These are phyloP conservation scores for Nemania diffusa DNA, from an alignment of 2,329 filamentous ascomycete genomes.

Conservation along the genomic window DNA sequence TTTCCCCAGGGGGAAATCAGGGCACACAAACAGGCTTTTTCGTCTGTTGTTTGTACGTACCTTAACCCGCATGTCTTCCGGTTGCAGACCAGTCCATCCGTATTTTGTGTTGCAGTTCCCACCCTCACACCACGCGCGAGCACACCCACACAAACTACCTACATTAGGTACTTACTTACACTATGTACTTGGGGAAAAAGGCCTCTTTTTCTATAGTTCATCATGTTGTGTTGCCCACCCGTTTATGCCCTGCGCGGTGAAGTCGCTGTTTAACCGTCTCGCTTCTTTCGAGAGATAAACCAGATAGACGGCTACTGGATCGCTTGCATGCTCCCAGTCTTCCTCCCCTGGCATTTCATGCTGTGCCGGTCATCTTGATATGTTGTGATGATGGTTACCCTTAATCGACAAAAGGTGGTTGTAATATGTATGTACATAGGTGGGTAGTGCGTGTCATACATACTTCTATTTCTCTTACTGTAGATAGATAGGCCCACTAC, in stretches of 20 bases:
- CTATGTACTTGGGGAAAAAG: too few species aligned
- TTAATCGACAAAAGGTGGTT: slow-evolving; percentile 15
- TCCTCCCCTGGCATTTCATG: slow-evolving; percentile 11
- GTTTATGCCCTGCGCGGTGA: neutral
- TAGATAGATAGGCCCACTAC: neutral
- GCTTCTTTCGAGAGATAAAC: slow-evolving; percentile 4
- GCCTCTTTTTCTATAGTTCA: slow-evolving; percentile 13
- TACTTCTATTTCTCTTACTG: neutral
- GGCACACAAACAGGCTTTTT: slow-evolving; percentile 20
- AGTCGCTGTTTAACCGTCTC: slow-evolving; percentile 3
- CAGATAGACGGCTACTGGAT: neutral
- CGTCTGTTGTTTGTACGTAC: slow-evolving; percentile 1
- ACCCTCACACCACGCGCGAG: slow-evolving; percentile 2
- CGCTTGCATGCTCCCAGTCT: neutral
- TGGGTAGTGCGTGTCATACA: neutral
- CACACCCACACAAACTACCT: neutral
- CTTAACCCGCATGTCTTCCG: slow-evolving; percentile 5
- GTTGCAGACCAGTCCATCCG: slow-evolving; percentile 15
- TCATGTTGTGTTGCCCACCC: slow-evolving; percentile 19
- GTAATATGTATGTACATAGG: neutral
- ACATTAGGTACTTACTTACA: too few species aligned
- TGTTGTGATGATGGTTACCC: slow-evolving; percentile 14
- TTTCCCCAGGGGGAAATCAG: slow-evolving; percentile 33
- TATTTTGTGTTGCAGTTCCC: slow-evolving; percentile 15
- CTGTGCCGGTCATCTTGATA: slow-evolving; percentile 16